Base-by-base conservation (phyloP, 164 flowering plant genomes). In the Nymphaea thermarum region DNA sequence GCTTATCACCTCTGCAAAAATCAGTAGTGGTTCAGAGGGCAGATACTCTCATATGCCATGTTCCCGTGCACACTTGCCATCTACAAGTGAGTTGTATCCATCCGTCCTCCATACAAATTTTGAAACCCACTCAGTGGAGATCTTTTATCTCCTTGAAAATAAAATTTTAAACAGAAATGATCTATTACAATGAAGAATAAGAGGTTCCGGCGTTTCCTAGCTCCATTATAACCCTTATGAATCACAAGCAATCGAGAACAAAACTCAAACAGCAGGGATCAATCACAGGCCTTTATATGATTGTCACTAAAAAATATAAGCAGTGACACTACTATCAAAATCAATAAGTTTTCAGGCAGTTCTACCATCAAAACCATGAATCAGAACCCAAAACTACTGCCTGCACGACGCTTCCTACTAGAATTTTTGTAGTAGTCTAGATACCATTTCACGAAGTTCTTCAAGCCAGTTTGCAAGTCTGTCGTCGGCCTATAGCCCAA, bases 401-500 rank as follows among this genome's bases (percentile, higher is more conserved):
- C 85, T 43, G 74, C 78, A 44, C 74, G 71, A 67, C 84, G 84
- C 77, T 84, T 87, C 85, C 85, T 84, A 68, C 88, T 87, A 62
- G 68, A 62, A 41, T 62, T 72, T 6, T 76, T 71, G 74, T 92
- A 88, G 82, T 86, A 92, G 65, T 75, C 77, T 62, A 84, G 73
- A 66, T 87, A 87, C 93, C 93, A 87, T 68, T 79, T 62, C 6
- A 85, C 88, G 47, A 87, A 92, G 66, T 88, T 92, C 88, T 92
- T 90, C 85, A 92, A 74, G 6, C 98, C 98, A 0, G 90, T 79
- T 74, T 90, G 93, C 78, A 92, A 78, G 84, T 92, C 93, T 3
- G 95, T 92, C 0, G 90, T 79, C 60, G 98, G 96, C 79, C 87
- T 85, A 74, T 92, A 92, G 6, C 93, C 87, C 55, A 92, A 83